phyloP scores from a whole-genome alignment of 805 yeast genomes.

The Wickerhamomyces tratensis region DNA sequence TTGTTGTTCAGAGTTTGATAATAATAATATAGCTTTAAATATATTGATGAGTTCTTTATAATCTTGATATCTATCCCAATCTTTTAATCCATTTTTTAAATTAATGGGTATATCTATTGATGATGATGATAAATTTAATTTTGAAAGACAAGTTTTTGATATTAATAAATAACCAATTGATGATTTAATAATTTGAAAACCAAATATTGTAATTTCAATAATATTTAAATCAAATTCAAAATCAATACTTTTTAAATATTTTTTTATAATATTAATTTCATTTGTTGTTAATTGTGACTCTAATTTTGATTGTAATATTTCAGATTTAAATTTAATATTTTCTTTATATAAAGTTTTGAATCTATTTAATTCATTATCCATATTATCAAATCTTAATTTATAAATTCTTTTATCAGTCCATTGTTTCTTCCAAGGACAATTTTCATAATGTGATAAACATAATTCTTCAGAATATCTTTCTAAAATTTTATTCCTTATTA shows the following conservation, averaged over 20 bases:
- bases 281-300: constrained; percentile 1
- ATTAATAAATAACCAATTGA: constrained; percentile 17
- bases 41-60: constrained; percentile 10
- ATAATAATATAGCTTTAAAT: not conserved
- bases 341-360: constrained; percentile 3
- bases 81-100: constrained; percentile 24
- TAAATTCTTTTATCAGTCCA: constrained; percentile 11
- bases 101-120: constrained; percentile 13
- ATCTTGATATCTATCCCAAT: constrained; percentile 27
- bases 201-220: constrained; percentile 19
- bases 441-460: constrained; percentile 8
- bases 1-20: not conserved
- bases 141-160: constrained; percentile 26
- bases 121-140: constrained; percentile 7
- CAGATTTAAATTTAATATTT: constrained; percentile 1
- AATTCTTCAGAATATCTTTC: constrained; percentile 8
- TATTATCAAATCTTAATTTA: constrained; percentile 4
- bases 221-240: constrained; percentile 4
- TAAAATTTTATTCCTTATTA: not conserved
- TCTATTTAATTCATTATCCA: constrained; percentile 3
- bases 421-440: constrained; percentile 15
- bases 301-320: not conserved
- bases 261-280: not conserved
- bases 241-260: constrained; percentile 6
- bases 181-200: constrained; percentile 26